A percentile compares a stretch with the other conserved stretches of the same genome.
These are phyloP conservation scores for Adansonia digitata DNA, from an alignment of 345 rosid genomes.

Conservation along the genomic window DNA sequence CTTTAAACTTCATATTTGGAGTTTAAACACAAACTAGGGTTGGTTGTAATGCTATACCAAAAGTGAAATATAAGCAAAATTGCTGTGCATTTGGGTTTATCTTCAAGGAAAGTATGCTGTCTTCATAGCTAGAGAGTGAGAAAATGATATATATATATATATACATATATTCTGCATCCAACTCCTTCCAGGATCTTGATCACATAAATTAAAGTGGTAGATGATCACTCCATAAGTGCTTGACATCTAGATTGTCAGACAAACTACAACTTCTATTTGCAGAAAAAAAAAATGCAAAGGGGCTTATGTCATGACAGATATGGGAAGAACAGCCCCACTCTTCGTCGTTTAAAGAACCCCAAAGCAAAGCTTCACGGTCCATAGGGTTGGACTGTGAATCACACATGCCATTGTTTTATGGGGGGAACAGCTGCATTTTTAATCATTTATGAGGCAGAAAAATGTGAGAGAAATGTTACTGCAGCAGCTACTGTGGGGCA, in stretches of 20 bases:
- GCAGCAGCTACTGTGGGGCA: slow-evolving; percentile 9
- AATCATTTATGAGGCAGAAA: slow-evolving; percentile 26
- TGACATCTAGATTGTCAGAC: not conserved
- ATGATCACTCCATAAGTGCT: slow-evolving; percentile 4
- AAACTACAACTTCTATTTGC: not conserved
- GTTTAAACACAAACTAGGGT: slow-evolving; percentile 10
- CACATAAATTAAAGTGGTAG: not conserved
- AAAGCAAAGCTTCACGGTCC: not conserved
- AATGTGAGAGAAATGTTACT: slow-evolving; percentile 12
- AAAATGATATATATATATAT: no score
- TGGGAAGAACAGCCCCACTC: not conserved
- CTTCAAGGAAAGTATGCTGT: not conserved
- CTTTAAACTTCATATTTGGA: not conserved
- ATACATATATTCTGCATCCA: not conserved
- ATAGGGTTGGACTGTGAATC: not conserved
- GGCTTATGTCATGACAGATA: not conserved
- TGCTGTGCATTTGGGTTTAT: not conserved
- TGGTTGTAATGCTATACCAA: slow-evolving; percentile 5
- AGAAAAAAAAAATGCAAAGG: not conserved
- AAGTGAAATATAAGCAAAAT: slow-evolving; percentile 1
- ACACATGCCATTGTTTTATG: not conserved
- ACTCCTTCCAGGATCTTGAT: not conserved
- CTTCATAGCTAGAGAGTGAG: not conserved
- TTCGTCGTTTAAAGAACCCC: not conserved
- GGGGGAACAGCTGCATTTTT: not conserved